Evolutionary conservation across 768 basidiomycete species (phyloP), one percentile per base, ranked within the genome.

Genomic region (Termitomyces sp.): DNA sequence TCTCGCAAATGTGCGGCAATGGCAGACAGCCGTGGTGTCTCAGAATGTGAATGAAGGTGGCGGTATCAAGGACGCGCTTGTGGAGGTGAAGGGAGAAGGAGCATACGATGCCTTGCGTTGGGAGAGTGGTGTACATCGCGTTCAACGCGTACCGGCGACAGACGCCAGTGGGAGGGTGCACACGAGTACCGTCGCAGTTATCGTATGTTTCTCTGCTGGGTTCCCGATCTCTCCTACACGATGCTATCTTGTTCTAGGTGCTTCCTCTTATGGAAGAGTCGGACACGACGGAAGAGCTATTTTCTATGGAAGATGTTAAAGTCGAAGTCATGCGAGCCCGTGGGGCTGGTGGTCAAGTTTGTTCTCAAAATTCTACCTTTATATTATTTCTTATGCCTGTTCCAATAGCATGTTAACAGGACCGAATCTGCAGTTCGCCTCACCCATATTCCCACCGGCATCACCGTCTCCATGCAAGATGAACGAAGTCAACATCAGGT

Each of bases 401-500:
- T 18, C 23, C 4, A 30, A 44, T 60, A 98, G 89, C 96, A 98
- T 73, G 97, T 98, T 67, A 99, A 99, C 75, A 93, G 89, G 80
- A 98, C 97, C 0, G 97, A 99, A 73, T 98, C 96, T 2, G 96
- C 97, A 2, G 95, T 99, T 23, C 87, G 97, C 1, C 72, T 98
- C 48, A 96, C 94, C 0, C 97, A 99, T 67, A 74, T 90, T 14
- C 96, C 97, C 1, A 91, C 93, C 4, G 95, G 96, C 0, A 88
- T 98, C 56, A 90, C 89, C 1, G 96, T 98, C 9, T 95, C 94
- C 8, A 98, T 98, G 92, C 97, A 99, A 75, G 95, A 99, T 67
- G 94, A 95, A 64, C 84, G 97, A 6, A 93, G 89, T 69, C 97
- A 99, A 68, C 96, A 98, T 71, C 89, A 93, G 77, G 93, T 93